Evolutionary conservation across 1,284 basidiomycete species (phyloP), one percentile per base, ranked within the genome.

Genomic region (Cryptococcus sp.): DNA sequence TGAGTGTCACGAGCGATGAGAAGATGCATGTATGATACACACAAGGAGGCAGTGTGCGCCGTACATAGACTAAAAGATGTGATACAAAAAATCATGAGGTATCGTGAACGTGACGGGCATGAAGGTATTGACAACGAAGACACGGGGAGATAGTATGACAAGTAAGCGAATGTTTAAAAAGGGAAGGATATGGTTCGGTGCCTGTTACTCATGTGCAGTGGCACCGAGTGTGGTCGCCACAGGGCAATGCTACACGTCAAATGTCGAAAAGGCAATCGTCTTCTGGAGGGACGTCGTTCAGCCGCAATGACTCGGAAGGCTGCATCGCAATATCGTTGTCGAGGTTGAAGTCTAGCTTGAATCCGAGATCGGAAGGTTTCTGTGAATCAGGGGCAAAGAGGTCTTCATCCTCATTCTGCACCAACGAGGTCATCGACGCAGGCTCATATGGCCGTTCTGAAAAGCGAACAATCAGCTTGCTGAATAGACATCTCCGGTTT

Each of bases 391-490:
- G n/a, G 1, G 23, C 35, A 11, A 42, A 56, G 16, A 54, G n/a
- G 23, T 48, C 52, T 25, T 47, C 43, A 27, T 54, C 22, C 20
- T 39, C 22, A 11, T 23, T 38, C 43, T 20, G 19, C n/a, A 13
- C 3, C 5, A 45, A 19, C 43, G 43, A n/a, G 20, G 20, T 25
- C 15, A 45, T 10, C 15, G 50, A 22, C 7, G 55, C 39, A 35
- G 50, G 42, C 13, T 45, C 50, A 47, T 57, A 51, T 23, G 43
- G 25, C 48, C 45, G 17, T n/a, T 51, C 51, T 57, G n/a, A n/a
- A 19, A 43, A n/a, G 6, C 11, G 40, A 8, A 20, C 17, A 17
- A 30, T 30, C n/a, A 53, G 23, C 41, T 52, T 15, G 38, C 41
- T 10, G 20, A 46, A 30, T 30, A 30, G 10, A 5, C 27, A 30